phyloP scores from a whole-genome alignment of 2,329 filamentous ascomycete species.

The Shiraia bambusicola region DNA sequence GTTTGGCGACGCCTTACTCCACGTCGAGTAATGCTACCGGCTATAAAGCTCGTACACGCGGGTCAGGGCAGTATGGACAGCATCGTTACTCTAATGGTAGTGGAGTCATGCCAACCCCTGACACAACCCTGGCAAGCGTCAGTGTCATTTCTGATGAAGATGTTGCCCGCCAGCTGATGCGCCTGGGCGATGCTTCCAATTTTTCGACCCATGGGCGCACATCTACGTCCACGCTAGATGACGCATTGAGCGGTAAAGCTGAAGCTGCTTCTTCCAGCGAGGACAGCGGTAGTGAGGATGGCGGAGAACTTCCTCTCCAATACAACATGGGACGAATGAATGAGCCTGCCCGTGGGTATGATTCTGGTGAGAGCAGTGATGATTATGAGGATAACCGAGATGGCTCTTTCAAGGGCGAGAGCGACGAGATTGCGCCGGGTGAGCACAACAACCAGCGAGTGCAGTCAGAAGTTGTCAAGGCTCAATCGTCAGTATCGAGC shows the following conservation, averaged over 20 bases:
- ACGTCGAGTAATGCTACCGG: constrained; percentile 34
- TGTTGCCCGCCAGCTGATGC: constrained; percentile 94
- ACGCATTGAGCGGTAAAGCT: constrained; percentile 87
- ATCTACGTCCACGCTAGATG: constrained; percentile 89
- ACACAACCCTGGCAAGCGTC: constrained; percentile 78
- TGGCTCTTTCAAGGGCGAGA: constrained; percentile 56
- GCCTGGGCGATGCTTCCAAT: constrained; percentile 89
- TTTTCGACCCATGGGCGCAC: constrained; percentile 83
- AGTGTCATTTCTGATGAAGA: constrained; percentile 98
- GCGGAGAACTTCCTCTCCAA: constrained; percentile 41
- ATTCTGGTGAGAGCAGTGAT: constrained; percentile 58
- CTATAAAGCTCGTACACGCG: constrained; percentile 40
- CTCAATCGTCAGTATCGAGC: constrained; percentile 41
- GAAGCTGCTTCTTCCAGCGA: constrained; percentile 59
- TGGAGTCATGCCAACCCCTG: constrained; percentile 79
- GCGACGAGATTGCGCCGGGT: constrained; percentile 49
- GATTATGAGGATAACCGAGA: constrained; percentile 57
- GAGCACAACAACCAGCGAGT: constrained; percentile 43
- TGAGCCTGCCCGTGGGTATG: constrained; percentile 49
- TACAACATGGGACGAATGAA: constrained; percentile 27
- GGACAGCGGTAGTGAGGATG: constrained; percentile 68
- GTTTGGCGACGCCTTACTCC: constrained; percentile 42
- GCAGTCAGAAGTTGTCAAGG: constrained; percentile 44
- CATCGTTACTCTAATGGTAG: constrained; percentile 52
- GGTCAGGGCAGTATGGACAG: constrained; percentile 42